Evolutionary conservation across 1,284 basidiomycete genomes (phyloP).

Genomic region (Microbotryum violaceum): DNA sequence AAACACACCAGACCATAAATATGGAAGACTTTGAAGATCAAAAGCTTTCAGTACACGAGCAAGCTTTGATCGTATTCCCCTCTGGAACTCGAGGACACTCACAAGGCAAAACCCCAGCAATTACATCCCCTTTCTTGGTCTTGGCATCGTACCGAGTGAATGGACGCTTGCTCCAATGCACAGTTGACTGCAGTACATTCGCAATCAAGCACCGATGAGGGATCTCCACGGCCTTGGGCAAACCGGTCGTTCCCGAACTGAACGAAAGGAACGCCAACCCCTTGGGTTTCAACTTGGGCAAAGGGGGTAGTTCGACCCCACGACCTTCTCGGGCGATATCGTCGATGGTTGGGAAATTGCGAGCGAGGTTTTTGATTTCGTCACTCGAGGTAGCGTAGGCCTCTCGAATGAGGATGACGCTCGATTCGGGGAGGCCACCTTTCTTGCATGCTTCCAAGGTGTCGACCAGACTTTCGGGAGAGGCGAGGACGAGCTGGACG

Average conservation of each 20-base stretch:
- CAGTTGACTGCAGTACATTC: slow-evolving; percentile 52
- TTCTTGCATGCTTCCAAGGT: slow-evolving; percentile 51
- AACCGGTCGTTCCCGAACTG: slow-evolving; percentile 74
- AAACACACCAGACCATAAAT: slow-evolving; percentile 39
- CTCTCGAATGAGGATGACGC: slow-evolving; percentile 51
- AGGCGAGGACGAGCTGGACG: slow-evolving; percentile 53
- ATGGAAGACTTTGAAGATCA: slow-evolving; percentile 41
- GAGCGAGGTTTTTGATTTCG: slow-evolving; percentile 9
- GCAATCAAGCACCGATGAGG: slow-evolving; percentile 60
- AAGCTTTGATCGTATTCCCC: neutral
- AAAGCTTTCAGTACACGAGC: neutral
- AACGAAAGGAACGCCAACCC: slow-evolving; percentile 65
- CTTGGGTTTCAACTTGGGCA: slow-evolving; percentile 47
- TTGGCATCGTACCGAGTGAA: slow-evolving; percentile 39
- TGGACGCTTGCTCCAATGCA: slow-evolving; percentile 2
- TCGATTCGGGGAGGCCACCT: slow-evolving; percentile 51
- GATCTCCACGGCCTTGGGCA: slow-evolving; percentile 68
- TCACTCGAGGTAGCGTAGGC: neutral
- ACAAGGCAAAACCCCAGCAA: slow-evolving; percentile 46
- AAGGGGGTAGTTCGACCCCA: slow-evolving; percentile 37
- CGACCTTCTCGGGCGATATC: slow-evolving; percentile 41
- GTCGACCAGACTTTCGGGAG: slow-evolving; percentile 50
- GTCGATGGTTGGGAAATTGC: slow-evolving; percentile 45
- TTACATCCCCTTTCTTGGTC: slow-evolving; percentile 53
- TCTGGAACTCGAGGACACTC: neutral